Base-by-base conservation (phyloP, 2,329 filamentous ascomycete genomes). In the Trichoderma sp. region DNA sequence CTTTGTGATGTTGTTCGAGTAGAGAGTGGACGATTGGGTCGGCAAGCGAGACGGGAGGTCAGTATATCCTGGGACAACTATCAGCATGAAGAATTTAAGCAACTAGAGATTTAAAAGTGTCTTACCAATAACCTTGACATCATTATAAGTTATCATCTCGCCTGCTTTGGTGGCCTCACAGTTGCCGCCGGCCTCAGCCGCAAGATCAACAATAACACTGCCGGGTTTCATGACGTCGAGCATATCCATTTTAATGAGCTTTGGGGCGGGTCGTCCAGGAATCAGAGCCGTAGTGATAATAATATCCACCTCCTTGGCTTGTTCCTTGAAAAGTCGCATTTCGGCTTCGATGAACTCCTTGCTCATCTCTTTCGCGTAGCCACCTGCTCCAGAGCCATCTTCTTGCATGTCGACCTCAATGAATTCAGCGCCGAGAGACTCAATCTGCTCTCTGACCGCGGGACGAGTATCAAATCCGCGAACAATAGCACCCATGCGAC, bases 1-100 rank as follows among this genome's bases (percentile, higher is more conserved):
- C 77, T 97, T 97, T 73, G 91, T 94, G 75, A 97, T 94, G 77
- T 97, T 97, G 85, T 97, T 97, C 2, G 92, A 96, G 80, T 97
- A 97, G 24, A 97, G 82, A 0, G 92, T 96, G 0, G 93, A 96
- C 0, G 93, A 93, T 78, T 97, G 94, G 0, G 93, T 96, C 0
- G 94, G 93, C 2, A 97, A 85, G 57, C 93, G 88, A 37, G 93
- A 96, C 0, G 94, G 93, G 33, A 97, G 85, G 79, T 97, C 93
- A 55, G 93, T 96, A 78, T 96, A 97, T 40, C 91, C 87, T 89
- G 33, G 1, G 31, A 2, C 27, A 2, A 2, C 6, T 5, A 6
- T 16, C 21, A 37, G 35, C n/a, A 57, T 10, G 6, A 8, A 19
- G 7, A 16, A 1, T 6, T 7, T 29, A 21, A 16, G 2, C 4